Evolutionary conservation across 768 basidiomycete genomes (phyloP).

Genomic region (Gautieria morchelliformis): DNA sequence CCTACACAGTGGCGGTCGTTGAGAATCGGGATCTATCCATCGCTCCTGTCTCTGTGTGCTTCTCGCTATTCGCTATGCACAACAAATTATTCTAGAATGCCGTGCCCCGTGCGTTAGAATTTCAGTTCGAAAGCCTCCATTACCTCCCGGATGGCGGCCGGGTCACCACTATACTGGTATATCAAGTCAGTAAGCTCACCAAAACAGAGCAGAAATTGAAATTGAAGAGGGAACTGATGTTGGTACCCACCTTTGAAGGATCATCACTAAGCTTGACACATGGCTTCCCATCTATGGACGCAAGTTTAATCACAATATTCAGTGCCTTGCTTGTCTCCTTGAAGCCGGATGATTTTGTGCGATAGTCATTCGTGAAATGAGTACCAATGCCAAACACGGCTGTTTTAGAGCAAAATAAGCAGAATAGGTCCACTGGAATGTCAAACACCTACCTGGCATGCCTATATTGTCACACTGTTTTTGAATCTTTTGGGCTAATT

Average conservation of each 20-base stretch:
- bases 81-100: too few relatives aligned
- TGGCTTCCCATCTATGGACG: slow-evolving; percentile 56
- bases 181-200: neutral
- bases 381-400: slow-evolving; percentile 94
- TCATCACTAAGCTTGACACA: slow-evolving; percentile 97
- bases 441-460: slow-evolving; percentile 39
- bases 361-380: slow-evolving; percentile 84
- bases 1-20: too few relatives aligned
- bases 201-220: neutral
- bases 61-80: too few relatives aligned
- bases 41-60: too few relatives aligned
- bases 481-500: slow-evolving; percentile 61
- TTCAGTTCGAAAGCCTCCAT: slow-evolving; percentile 31
- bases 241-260: slow-evolving; percentile 52
- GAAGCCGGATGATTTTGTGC: slow-evolving; percentile 30
- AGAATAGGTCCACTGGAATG: neutral
- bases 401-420: slow-evolving; percentile 19
- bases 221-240: neutral
- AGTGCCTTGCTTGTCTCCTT: slow-evolving; percentile 65
- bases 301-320: slow-evolving; percentile 94
- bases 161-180: slow-evolving; percentile 58
- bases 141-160: slow-evolving; percentile 45
- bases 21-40: too few relatives aligned
- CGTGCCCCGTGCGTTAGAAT: too few relatives aligned
- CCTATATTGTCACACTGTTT: slow-evolving; percentile 66